These are phyloP conservation scores for Nowakowskiella sp. DNA, from an alignment of 192 early-diverging fungal genomes.

Conservation along the genomic window DNA sequence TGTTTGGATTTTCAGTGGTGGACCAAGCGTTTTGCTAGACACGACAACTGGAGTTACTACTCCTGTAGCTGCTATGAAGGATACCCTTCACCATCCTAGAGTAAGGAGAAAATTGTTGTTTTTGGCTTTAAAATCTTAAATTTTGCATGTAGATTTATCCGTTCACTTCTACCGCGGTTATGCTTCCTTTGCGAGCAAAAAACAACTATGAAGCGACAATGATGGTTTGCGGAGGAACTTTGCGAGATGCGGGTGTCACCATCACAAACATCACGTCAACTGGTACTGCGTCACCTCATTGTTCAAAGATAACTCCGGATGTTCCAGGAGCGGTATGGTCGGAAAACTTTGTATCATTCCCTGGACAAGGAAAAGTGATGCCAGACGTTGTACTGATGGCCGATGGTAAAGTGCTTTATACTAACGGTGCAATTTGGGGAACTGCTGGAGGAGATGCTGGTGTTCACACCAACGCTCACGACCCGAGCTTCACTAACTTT, in stretches of 20 bases:
- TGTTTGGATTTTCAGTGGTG: slow-evolving; percentile 11
- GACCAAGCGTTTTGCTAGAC: slow-evolving; percentile 14
- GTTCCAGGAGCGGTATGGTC: no score
- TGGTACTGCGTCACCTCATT: no score
- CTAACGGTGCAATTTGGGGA: slow-evolving; percentile 26
- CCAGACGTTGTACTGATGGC: no score
- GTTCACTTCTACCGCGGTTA: slow-evolving; percentile 19
- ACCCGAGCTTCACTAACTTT: slow-evolving; percentile 22
- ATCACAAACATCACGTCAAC: no score
- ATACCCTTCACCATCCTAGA: slow-evolving; percentile 11
- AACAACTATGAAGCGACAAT: slow-evolving; percentile 12
- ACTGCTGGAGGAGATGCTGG: slow-evolving; percentile 34
- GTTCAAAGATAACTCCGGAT: no score
- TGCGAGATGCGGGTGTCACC: no score
- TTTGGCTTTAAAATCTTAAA: no score
- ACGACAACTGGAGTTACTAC: not conserved
- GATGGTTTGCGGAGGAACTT: slow-evolving; percentile 27
- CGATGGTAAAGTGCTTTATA: slow-evolving; percentile 26
- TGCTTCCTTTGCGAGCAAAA: slow-evolving; percentile 21
- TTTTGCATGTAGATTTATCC: slow-evolving; percentile 35
- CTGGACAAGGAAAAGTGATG: no score
- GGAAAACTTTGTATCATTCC: no score
- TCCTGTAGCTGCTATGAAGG: slow-evolving; percentile 7
- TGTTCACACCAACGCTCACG: slow-evolving; percentile 16
- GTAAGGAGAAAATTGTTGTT: no score